These are phyloP conservation scores for Xylaria digitata DNA, from an alignment of 2,329 filamentous ascomycete genomes.

Conservation along the genomic window DNA sequence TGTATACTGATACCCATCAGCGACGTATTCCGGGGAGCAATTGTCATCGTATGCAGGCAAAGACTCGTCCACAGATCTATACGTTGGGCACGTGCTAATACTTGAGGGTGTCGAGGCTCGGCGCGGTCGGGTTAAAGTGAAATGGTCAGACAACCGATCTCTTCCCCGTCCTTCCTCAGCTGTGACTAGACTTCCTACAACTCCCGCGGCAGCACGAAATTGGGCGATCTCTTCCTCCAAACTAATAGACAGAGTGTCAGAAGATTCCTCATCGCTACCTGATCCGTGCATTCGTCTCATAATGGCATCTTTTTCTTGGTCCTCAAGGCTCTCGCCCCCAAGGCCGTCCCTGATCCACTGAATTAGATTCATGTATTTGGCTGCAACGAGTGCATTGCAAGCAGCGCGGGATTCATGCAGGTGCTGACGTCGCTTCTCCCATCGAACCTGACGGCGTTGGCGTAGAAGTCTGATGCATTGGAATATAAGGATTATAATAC, in stretches of 20 bases:
- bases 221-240: conserved; percentile 63
- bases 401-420: conserved; percentile 30
- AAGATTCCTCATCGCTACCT: conserved; percentile 46
- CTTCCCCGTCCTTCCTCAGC: conserved; percentile 54
- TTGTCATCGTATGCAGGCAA: conserved; percentile 58
- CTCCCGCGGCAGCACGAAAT: conserved; percentile 59
- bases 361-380: conserved; percentile 50
- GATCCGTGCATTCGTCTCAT: conserved; percentile 43
- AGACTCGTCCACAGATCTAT: conserved; percentile 52
- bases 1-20: conserved; percentile 57
- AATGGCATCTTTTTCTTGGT: conserved; percentile 55
- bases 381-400: conserved; percentile 43
- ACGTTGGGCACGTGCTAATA: conserved; percentile 50
- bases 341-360: conserved; percentile 44
- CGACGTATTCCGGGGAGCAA: conserved; percentile 53
- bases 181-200: conserved; percentile 60
- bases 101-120: conserved; percentile 43
- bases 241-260: conserved; percentile 49
- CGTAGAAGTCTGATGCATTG: conserved; percentile 33
- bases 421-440: conserved; percentile 27
- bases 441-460: conserved; percentile 32
- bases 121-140: conserved; percentile 37
- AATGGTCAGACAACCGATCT: conserved; percentile 38
- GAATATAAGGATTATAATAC: conserved; percentile 28
- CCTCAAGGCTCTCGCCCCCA: conserved; percentile 40